Base-by-base conservation (phyloP, 2,329 filamentous ascomycete genomes). In the Penicillium sp. region DNA sequence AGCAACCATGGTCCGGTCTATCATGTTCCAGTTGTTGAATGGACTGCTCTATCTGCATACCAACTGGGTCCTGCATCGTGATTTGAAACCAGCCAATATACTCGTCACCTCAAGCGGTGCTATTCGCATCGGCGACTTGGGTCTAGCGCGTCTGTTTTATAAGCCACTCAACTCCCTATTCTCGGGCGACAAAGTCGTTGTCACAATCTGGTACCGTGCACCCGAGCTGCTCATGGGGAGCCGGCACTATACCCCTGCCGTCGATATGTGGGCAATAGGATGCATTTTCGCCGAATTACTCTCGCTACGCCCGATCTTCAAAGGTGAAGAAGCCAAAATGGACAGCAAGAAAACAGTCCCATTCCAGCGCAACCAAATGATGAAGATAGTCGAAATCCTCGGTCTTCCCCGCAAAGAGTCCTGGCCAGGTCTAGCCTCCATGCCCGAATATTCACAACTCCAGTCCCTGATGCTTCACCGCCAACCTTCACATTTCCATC, bases 241-340 rank as follows among this genome's bases (percentile, higher is more conserved):
- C 49, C 85, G 90, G n/a, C 94, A 99, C 74, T 99, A 99, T 77
- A 97, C 94, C 0, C 92, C 94, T 0, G 93, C 94, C 23, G 91
- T 99, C 63, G 94, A 99, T 73, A 87, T 97, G 75, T 99, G 94
- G 94, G 94, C 94, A 3, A 87, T 99, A 0, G 94, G 94, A 0
- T 99, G 94, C 74, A 99, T 99, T 68, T 97, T 99, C 70, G 94
- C 94, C 2, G 94, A 99, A 73, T 81, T 99, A 3, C 79, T 99
- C 0, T 92, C 90, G 1, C 78, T 99, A 4, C 84, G 93, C 1
- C 94, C 94, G 0, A 97, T 99, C 53, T 99, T 99, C 75, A 99
- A 99, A 72, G 94, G 94, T 0, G 94, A 99, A 70, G 94, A 99
- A 75, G 94, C 94, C 16, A 99, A 99, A 77, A 97, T 97, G 89